A percentile compares a stretch with the other conserved stretches of the same genome.
Evolutionary conservation across 768 basidiomycete genomes (phyloP).

Genomic region (Russula emetica): DNA sequence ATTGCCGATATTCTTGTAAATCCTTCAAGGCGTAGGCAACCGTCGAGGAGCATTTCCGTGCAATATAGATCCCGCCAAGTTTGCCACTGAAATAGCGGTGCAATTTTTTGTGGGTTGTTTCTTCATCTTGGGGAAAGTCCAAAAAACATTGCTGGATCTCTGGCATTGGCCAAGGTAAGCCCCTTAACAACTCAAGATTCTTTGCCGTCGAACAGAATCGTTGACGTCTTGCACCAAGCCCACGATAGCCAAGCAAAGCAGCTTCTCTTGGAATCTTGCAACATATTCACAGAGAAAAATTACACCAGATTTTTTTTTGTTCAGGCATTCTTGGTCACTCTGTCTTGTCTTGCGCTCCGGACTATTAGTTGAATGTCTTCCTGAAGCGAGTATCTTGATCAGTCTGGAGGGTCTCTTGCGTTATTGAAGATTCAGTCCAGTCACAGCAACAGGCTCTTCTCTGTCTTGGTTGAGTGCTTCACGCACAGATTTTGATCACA

Average conservation of each 20-base stretch:
- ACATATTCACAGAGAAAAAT: slow-evolving; percentile 16
- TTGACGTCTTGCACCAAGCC: slow-evolving; percentile 14
- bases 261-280: slow-evolving; percentile 15
- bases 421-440: slow-evolving; percentile 20
- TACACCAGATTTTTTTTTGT: slow-evolving; percentile 12
- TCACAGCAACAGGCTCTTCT: slow-evolving; percentile 16
- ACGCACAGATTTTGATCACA: slow-evolving; percentile 18
- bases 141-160: neutral
- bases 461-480: slow-evolving; percentile 14
- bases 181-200: slow-evolving; percentile 15
- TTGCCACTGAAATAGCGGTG: slow-evolving; percentile 14
- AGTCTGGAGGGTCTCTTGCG: slow-evolving; percentile 17
- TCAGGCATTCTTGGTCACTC: slow-evolving; percentile 23
- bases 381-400: slow-evolving; percentile 10
- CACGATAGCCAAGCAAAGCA: slow-evolving; percentile 23
- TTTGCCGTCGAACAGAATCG: slow-evolving; percentile 7
- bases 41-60: slow-evolving; percentile 13
- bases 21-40: neutral
- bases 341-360: slow-evolving; percentile 20
- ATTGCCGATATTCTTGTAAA: neutral
- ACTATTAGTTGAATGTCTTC: slow-evolving; percentile 12
- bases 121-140: slow-evolving; percentile 13
- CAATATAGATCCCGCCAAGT: neutral
- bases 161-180: slow-evolving; percentile 5
- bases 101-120: slow-evolving; percentile 8